phyloP scores from a whole-genome alignment of 2,329 filamentous ascomycete genomes.

The Calonectria pseudoreteaudii region DNA sequence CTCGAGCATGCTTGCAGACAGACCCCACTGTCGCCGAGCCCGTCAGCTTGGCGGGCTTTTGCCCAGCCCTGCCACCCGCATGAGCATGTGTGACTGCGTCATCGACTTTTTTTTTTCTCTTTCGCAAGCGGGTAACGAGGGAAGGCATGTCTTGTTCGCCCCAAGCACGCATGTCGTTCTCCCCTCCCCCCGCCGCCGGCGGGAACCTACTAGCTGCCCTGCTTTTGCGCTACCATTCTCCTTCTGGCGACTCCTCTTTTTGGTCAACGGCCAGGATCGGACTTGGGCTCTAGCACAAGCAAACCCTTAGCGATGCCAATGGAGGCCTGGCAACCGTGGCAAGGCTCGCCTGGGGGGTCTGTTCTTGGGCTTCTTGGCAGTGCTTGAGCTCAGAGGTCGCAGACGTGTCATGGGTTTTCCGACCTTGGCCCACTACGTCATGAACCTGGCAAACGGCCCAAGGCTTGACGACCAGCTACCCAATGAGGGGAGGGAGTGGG shows the following conservation, averaged over 20 bases:
- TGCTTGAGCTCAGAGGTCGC: background rate
- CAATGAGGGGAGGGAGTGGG: slow-evolving; percentile 19
- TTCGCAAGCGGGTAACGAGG: background rate
- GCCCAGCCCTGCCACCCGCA: slow-evolving; percentile 36
- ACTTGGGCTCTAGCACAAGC: background rate
- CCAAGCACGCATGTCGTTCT: background rate
- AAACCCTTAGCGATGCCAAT: slow-evolving; percentile 7
- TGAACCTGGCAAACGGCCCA: background rate
- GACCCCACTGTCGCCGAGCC: slow-evolving; percentile 8
- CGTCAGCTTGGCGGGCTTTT: slow-evolving; percentile 10
- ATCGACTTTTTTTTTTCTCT: slow-evolving; percentile 42
- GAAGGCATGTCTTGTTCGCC: slow-evolving; percentile 4
- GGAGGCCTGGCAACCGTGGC: background rate
- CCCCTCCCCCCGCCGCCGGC: background rate
- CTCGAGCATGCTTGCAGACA: slow-evolving; percentile 14
- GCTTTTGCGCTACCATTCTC: background rate
- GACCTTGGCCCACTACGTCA: slow-evolving; percentile 9
- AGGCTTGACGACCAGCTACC: background rate
- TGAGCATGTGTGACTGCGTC: slow-evolving; percentile 45
- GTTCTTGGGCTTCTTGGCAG: slow-evolving; percentile 2
- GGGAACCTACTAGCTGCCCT: slow-evolving; percentile 2
- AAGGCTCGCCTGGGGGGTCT: background rate
- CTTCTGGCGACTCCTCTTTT: background rate
- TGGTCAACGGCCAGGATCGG: background rate
- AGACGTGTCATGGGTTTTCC: slow-evolving; percentile 7